A percentile compares a stretch with the other conserved stretches of the same genome.
Conservation (phyloP, 306 rosid species). For the Cucurbita pepo region DNA sequence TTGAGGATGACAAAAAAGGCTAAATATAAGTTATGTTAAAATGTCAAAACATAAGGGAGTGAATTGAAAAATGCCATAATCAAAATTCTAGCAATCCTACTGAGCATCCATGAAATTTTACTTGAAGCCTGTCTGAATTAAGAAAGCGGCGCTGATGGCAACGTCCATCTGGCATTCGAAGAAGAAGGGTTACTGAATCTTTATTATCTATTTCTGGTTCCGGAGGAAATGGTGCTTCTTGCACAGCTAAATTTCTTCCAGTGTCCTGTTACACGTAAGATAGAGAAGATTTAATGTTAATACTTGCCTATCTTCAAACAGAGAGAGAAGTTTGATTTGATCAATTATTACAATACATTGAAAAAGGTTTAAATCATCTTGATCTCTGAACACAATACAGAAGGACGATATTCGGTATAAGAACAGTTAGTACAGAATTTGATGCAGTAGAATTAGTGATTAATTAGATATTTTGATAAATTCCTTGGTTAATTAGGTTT, state of each 20-base stretch:
- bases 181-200: conserved; percentile 47
- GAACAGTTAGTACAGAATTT: not conserved
- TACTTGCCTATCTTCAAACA: not conserved
- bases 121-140: conserved; percentile 72
- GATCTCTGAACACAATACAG: not conserved
- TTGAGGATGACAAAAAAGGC: not conserved
- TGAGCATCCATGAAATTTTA: conserved; percentile 13
- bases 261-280: conserved; percentile 21
- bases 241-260: conserved; percentile 19
- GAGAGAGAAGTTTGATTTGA: not conserved
- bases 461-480: no score
- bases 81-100: not conserved
- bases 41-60: not conserved
- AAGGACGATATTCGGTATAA: not conserved
- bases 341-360: not conserved
- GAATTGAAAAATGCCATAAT: not conserved
- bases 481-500: no score
- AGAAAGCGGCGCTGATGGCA: conserved; percentile 51
- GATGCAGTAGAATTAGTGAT: no score
- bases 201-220: conserved; percentile 51
- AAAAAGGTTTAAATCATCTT: not conserved
- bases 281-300: not conserved
- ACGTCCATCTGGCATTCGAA: conserved; percentile 69
- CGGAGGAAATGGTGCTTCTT: conserved; percentile 29
- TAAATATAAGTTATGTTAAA: not conserved